phyloP scores from a whole-genome alignment of 176 grass and related monocot genomes.

The Ampelocalamus luodianensis region DNA sequence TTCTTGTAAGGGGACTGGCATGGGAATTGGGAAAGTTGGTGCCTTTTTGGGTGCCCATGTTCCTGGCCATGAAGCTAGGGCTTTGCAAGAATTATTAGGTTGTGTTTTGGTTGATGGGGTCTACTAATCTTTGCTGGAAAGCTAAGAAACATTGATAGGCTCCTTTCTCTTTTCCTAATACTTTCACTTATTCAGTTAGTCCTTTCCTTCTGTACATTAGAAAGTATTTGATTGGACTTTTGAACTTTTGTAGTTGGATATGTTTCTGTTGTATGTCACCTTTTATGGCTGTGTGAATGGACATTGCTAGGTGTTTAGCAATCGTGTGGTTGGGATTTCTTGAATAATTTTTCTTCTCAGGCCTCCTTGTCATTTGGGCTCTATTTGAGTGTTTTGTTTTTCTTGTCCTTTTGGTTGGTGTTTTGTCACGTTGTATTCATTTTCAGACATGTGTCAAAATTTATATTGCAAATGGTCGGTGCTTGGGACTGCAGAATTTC shows the following conservation, averaged over 20 bases:
- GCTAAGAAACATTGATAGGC: constrained; percentile 44
- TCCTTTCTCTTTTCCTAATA: constrained; percentile 22
- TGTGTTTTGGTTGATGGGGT: constrained; percentile 37
- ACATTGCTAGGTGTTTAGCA: constrained; percentile 34
- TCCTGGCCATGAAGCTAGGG: constrained; percentile 14
- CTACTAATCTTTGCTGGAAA: constrained; percentile 58
- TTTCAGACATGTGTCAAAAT: constrained; percentile 24
- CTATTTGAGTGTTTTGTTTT: constrained; percentile 2
- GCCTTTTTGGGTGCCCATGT: constrained; percentile 21
- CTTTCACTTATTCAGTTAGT: constrained; percentile 20
- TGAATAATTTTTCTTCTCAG: constrained; percentile 5
- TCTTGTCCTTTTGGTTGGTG: constrained; percentile 14
- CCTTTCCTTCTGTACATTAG: not conserved
- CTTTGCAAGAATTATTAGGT: constrained; percentile 41
- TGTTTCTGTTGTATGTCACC: constrained; percentile 33
- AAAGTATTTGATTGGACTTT: constrained; percentile 26
- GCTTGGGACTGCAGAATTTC: not conserved
- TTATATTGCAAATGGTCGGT: constrained; percentile 29
- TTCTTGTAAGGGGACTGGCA: not conserved
- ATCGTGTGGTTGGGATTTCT: not conserved
- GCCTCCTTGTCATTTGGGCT: not conserved
- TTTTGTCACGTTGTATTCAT: constrained; percentile 13
- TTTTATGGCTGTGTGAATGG: constrained; percentile 10
- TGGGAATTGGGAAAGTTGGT: constrained; percentile 47
- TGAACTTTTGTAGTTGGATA: constrained; percentile 33